Conservation (phyloP, 2,329 filamentous ascomycete genomes). For the Penicillium occitanis region DNA sequence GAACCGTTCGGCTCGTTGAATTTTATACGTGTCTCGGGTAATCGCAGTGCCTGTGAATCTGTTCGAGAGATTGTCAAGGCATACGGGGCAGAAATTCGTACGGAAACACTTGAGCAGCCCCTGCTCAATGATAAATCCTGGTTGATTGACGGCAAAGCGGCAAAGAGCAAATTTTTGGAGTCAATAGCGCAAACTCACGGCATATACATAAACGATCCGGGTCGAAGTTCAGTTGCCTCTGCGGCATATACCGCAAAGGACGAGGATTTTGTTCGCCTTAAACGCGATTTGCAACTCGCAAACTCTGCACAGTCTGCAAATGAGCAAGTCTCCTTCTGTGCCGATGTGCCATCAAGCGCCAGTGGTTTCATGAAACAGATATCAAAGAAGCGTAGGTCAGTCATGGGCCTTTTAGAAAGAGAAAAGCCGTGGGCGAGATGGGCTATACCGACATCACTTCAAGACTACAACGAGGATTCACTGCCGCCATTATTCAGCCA, state of each 20-base stretch:
- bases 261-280: constrained; percentile 35
- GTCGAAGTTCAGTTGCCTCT: constrained; percentile 25
- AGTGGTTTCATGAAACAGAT: constrained; percentile 10
- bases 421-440: constrained; percentile 41
- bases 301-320: constrained; percentile 25
- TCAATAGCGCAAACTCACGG: constrained; percentile 36
- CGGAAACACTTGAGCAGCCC: constrained; percentile 31
- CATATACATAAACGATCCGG: constrained; percentile 30
- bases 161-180: constrained; percentile 32
- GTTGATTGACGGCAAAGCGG: constrained; percentile 23
- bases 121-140: constrained; percentile 21
- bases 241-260: constrained; percentile 38
- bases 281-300: constrained; percentile 37
- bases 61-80: constrained; percentile 37
- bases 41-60: constrained; percentile 33
- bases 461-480: constrained; percentile 23
- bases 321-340: constrained; percentile 33
- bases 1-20: constrained; percentile 37
- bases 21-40: constrained; percentile 39
- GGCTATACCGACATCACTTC: constrained; percentile 31
- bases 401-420: constrained; percentile 34
- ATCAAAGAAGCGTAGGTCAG: constrained; percentile 17
- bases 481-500: constrained; percentile 31
- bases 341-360: constrained; percentile 34
- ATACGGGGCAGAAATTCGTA: constrained; percentile 31